Conservation (phyloP, 2,329 filamentous ascomycete species). For the Talaromyces sp. region DNA sequence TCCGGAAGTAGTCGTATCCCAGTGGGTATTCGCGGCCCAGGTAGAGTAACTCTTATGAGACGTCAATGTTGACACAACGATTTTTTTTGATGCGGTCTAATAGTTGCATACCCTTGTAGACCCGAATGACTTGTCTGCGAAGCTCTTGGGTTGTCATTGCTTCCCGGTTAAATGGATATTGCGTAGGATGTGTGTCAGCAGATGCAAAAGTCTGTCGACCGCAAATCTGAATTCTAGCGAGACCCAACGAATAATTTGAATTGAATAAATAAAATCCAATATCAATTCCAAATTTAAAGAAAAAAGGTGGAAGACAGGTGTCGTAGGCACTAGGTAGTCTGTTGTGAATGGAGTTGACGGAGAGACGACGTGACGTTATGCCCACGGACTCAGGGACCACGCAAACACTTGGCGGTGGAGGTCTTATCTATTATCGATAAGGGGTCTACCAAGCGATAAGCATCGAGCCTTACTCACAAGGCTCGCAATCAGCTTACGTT, state of each 20-base stretch:
- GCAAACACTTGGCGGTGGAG: not conserved
- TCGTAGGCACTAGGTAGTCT: too few relatives aligned
- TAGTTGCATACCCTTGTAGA: slow-evolving; percentile 74
- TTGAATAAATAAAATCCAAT: not conserved
- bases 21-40: slow-evolving; percentile 83
- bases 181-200: not conserved
- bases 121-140: slow-evolving; percentile 72
- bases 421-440: not conserved
- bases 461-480: too few relatives aligned
- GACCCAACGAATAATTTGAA: not conserved
- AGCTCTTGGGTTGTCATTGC: slow-evolving; percentile 55
- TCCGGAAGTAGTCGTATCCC: slow-evolving; percentile 78
- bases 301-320: too few relatives aligned
- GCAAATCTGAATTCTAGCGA: not conserved
- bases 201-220: not conserved
- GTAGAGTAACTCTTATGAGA: slow-evolving; percentile 68
- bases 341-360: too few relatives aligned
- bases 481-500: too few relatives aligned
- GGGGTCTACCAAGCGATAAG: too few relatives aligned
- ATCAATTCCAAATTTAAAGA: too few relatives aligned
- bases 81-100: not conserved
- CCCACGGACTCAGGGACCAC: not conserved
- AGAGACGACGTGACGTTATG: not conserved
- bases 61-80: not conserved
- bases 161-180: not conserved